phyloP scores from a whole-genome alignment of 345 rosid genomes.

The Euphorbia tirucalli region DNA sequence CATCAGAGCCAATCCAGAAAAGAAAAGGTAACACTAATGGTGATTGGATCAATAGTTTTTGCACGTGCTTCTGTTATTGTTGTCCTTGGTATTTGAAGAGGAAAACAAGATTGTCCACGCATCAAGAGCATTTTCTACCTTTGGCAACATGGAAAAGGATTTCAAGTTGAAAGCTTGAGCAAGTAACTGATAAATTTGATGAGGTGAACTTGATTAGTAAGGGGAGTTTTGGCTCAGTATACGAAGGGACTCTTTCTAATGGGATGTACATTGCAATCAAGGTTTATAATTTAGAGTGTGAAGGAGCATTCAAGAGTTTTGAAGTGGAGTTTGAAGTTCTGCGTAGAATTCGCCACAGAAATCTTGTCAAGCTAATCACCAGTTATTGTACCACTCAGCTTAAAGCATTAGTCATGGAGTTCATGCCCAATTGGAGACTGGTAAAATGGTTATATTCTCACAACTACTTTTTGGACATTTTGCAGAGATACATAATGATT shows the following conservation, averaged over 20 bases:
- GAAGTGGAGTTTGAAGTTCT: neutral
- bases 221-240: no score
- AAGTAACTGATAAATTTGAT: no score
- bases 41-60: neutral
- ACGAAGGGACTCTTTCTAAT: no score
- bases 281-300: no score
- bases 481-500: conserved; percentile 14
- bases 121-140: no score
- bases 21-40: neutral
- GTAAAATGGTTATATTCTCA: conserved; percentile 17
- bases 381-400: neutral
- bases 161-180: no score
- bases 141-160: no score
- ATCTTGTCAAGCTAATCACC: conserved; percentile 12
- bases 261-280: no score
- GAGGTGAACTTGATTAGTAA: no score
- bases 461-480: conserved; percentile 5
- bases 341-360: neutral
- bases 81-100: neutral
- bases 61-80: neutral
- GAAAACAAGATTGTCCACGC: neutral
- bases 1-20: neutral
- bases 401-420: no score
- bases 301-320: no score
- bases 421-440: neutral